These are phyloP conservation scores for Fraxinus velutina DNA, from an alignment of 305 asterid species.

Conservation along the genomic window DNA sequence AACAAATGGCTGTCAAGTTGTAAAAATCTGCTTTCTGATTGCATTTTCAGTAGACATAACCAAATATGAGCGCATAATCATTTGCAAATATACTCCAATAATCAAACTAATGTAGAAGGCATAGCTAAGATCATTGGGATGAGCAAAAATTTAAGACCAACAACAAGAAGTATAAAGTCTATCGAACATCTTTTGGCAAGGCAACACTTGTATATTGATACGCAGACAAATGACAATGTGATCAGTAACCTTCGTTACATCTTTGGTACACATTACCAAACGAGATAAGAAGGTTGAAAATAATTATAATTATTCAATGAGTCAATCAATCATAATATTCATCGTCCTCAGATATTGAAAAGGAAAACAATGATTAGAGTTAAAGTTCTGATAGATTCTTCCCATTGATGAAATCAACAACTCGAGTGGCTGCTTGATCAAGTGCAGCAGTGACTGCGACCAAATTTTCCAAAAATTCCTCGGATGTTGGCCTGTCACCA, in stretches of 20 bases:
- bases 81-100: background rate
- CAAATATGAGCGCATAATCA: background rate
- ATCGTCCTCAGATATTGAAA: background rate
- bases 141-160: background rate
- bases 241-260: slow-evolving; percentile 6
- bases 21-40: background rate
- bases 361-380: slow-evolving; percentile 13
- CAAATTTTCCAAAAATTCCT: slow-evolving; percentile 79
- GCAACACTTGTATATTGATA: background rate
- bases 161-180: background rate
- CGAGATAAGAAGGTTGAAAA: background rate
- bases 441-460: slow-evolving; percentile 84
- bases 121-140: background rate
- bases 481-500: slow-evolving; percentile 87
- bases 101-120: background rate
- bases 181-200: background rate
- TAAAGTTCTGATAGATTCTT: slow-evolving; percentile 62
- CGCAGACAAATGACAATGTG: background rate
- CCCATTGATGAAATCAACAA: slow-evolving; percentile 69
- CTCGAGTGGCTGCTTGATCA: slow-evolving; percentile 55
- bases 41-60: background rate
- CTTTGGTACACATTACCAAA: background rate
- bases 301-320: background rate
- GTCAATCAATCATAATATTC: background rate
- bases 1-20: background rate